These are phyloP conservation scores for Medicago ruthenica DNA, from an alignment of 306 rosid genomes.

Conservation along the genomic window DNA sequence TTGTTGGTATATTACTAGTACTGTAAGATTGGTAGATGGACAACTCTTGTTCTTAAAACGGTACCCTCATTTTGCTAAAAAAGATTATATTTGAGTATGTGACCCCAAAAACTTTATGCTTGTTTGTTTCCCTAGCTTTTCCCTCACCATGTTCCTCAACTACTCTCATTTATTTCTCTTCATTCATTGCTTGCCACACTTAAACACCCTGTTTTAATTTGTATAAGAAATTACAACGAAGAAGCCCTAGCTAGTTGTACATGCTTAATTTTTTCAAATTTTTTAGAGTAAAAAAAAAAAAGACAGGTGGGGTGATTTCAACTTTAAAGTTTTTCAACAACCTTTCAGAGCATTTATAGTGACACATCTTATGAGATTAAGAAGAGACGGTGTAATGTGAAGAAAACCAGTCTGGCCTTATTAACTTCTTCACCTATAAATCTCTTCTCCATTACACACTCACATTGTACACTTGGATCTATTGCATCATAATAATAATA, in stretches of 20 bases:
- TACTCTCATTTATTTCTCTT: conserved; percentile 77
- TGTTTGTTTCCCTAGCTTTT: not conserved
- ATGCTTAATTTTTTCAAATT: not conserved
- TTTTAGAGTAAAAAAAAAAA: conserved; percentile 3
- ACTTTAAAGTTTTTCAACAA: conserved; percentile 56
- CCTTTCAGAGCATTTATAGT: conserved; percentile 64
- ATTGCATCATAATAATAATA: not conserved
- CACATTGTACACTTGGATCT: conserved; percentile 34
- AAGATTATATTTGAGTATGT: conserved; percentile 20
- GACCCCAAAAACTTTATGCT: conserved; percentile 8
- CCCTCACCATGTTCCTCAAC: conserved; percentile 71
- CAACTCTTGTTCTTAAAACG: conserved; percentile 18
- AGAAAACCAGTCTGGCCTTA: conserved; percentile 51
- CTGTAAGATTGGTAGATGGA: conserved; percentile 10
- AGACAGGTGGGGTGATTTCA: conserved; percentile 37
- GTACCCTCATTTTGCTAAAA: conserved; percentile 3
- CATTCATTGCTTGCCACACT: conserved; percentile 56
- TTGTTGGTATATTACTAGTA: not conserved
- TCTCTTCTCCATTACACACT: conserved; percentile 50
- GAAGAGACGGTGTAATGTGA: conserved; percentile 35
- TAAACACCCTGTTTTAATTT: conserved; percentile 50
- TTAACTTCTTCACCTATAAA: conserved; percentile 82
- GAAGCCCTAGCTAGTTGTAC: not conserved
- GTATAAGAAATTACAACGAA: conserved; percentile 23
- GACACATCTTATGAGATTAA: conserved; percentile 49